phyloP scores from a whole-genome alignment of 2,329 filamentous ascomycete genomes.

The Aspergillus sp. region DNA sequence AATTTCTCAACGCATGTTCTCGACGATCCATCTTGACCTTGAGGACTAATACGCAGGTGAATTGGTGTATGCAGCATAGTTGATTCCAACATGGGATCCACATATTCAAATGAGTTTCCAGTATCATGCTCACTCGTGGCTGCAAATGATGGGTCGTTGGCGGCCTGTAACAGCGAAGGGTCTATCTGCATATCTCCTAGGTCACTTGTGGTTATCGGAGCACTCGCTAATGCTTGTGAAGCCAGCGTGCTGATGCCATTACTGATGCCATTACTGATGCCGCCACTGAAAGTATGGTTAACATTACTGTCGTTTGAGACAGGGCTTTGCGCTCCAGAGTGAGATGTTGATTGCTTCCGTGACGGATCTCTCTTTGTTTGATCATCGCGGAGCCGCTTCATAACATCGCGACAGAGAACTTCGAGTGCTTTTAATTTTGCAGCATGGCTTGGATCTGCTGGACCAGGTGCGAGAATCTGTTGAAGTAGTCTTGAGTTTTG shows the following conservation, averaged over 20 bases:
- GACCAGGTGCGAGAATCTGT: conserved; percentile 46
- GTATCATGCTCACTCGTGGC: conserved; percentile 28
- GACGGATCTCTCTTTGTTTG: conserved; percentile 50
- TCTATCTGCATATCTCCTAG: conserved; percentile 56
- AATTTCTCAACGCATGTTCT: conserved; percentile 61
- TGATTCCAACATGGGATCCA: conserved; percentile 30
- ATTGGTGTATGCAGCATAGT: conserved; percentile 46
- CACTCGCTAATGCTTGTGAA: conserved; percentile 38
- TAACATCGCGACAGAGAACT: conserved; percentile 65
- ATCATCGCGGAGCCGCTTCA: conserved; percentile 68
- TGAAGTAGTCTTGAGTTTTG: conserved; percentile 51
- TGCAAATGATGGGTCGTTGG: conserved; percentile 41
- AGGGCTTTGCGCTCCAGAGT: conserved; percentile 15
- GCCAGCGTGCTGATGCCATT: conserved; percentile 39
- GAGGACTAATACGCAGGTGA: conserved; percentile 62
- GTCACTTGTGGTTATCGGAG: conserved; percentile 32
- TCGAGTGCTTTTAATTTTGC: conserved; percentile 61
- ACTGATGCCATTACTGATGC: conserved; percentile 36
- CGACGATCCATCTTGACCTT: conserved; percentile 46
- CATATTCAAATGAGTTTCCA: conserved; percentile 27
- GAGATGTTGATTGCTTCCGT: conserved; percentile 30
- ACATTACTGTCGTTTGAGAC: conserved; percentile 17
- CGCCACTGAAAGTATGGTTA: conserved; percentile 15
- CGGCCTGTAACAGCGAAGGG: conserved; percentile 54
- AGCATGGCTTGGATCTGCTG: conserved; percentile 47